Evolutionary conservation across 176 grass and related monocot species (phyloP), one percentile per base, ranked within the genome.

Genomic region (Oryza coarctata): DNA sequence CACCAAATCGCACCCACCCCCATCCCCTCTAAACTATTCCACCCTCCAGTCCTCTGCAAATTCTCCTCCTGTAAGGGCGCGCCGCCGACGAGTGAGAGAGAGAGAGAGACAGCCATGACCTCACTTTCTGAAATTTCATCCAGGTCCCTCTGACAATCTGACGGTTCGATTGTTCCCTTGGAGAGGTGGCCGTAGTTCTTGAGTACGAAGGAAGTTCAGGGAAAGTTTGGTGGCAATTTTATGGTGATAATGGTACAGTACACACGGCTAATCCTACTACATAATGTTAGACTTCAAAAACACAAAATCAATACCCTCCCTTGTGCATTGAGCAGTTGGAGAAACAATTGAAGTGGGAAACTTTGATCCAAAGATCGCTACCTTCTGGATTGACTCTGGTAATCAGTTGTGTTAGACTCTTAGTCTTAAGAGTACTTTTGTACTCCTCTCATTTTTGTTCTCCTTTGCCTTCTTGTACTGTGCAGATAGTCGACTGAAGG

Each of bases 161-260:
- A 22, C 45, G n/a, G 29, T 12, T 26, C 45, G 71, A 11, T 31
- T 38, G 26, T 78, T 86, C 71, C 65, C 65, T 81, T 77, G 83
- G 87, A 89, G 88, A 89, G 88, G 79, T 86, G 79, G 60, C 68
- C 49, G 23, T 75, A 89, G 88, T 74, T 86, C 88, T 86, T 86
- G 95, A 98, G 82, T 94, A 94, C 13, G 95, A 98, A 70, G 95
- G 95, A 82, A 98, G 90, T 73, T 36, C 86, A 9, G 91, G 90
- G 82, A 98, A 94, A 91, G 25, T 98, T 68, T 98, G 95, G 95
- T 98, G 95, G 95, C 95, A 98, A 70, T 98, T 98, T 89, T 98
- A 93, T 49, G 92, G 95, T 27, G 95, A 98, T 73, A 98, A 94
- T 36, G 95, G 95, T 98, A 84, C 39, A 70, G 7, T 78, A 63